Conservation (phyloP, 2,329 filamentous ascomycete genomes). For the Xylaria polymorpha region DNA sequence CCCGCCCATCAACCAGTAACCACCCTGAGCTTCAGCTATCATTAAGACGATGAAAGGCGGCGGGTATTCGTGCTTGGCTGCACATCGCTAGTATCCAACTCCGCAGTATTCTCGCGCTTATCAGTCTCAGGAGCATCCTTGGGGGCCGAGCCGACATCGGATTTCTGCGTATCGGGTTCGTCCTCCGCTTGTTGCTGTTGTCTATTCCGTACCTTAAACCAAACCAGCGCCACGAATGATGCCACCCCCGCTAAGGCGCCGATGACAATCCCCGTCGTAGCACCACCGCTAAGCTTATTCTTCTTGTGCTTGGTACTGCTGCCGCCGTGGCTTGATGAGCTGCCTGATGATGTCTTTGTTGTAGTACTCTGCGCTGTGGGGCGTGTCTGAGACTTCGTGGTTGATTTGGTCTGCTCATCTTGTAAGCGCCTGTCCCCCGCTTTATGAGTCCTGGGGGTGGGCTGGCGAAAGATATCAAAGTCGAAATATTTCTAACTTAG, state of each 20-base stretch:
- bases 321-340: background rate
- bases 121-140: background rate
- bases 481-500: background rate
- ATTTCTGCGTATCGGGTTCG: background rate
- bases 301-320: background rate
- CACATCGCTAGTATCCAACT: background rate
- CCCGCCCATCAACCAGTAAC: background rate
- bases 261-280: slow-evolving; percentile 25
- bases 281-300: slow-evolving; percentile 9
- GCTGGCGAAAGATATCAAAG: background rate
- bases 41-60: background rate
- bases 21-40: background rate
- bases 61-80: background rate
- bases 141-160: background rate
- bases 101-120: background rate
- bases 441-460: too few relatives aligned
- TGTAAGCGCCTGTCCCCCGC: background rate
- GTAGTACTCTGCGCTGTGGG: background rate
- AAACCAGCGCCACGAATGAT: background rate
- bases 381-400: background rate
- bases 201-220: background rate
- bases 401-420: background rate
- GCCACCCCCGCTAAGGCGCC: slow-evolving; percentile 15
- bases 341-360: background rate
- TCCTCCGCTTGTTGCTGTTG: background rate